phyloP scores from a whole-genome alignment of 306 rosid genomes.

The Abrus pulchellus region DNA sequence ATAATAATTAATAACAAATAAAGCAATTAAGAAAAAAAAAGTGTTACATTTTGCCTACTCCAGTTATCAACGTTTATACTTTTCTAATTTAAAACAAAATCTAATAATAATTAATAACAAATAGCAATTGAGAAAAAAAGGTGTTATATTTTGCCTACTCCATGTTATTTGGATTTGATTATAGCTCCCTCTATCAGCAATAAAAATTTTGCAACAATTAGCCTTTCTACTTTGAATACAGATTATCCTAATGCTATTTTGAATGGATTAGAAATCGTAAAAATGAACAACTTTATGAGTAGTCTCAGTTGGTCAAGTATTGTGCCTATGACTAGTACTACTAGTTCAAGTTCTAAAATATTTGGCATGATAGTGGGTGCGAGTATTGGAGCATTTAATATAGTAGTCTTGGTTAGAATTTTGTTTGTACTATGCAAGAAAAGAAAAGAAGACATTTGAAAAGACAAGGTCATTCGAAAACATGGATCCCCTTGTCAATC shows the following conservation, averaged over 20 bases:
- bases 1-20: too few relatives aligned
- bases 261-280: conserved; percentile 94
- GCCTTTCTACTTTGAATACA: conserved; percentile 58
- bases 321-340: conserved; percentile 13
- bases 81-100: too few relatives aligned
- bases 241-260: conserved; percentile 80
- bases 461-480: conserved; percentile 68
- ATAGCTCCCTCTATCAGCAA: conserved; percentile 48
- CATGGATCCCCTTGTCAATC: conserved; percentile 78
- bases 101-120: too few relatives aligned
- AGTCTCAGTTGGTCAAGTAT: conserved; percentile 63
- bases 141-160: conserved; percentile 53
- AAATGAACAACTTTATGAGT: conserved; percentile 80
- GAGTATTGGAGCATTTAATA: conserved; percentile 62
- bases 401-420: conserved; percentile 53
- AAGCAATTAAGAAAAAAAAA: too few relatives aligned
- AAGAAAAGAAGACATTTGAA: conserved; percentile 52
- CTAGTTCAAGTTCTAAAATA: conserved; percentile 60
- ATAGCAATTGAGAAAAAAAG: too few relatives aligned
- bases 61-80: too few relatives aligned
- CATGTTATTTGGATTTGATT: conserved; percentile 69
- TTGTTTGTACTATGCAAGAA: conserved; percentile 61
- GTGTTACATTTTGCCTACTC: too few relatives aligned
- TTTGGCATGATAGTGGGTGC: conserved; percentile 74
- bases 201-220: conserved; percentile 67